Evolutionary conservation across 306 rosid genomes (phyloP).

Genomic region (Leucaena leucocephala): DNA sequence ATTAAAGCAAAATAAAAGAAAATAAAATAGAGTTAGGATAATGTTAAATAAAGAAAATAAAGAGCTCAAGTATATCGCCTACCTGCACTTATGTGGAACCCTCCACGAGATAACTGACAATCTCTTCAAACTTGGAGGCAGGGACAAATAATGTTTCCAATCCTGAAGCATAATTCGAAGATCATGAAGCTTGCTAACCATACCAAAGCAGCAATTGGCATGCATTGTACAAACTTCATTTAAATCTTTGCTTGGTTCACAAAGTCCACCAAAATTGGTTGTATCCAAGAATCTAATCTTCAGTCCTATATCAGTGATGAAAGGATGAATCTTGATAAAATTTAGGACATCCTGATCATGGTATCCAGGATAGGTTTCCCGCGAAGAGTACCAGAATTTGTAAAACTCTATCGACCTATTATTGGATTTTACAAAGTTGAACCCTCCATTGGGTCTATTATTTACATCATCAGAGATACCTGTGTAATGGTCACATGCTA

Average conservation of each 20-base stretch:
- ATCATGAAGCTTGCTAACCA: conserved; percentile 87
- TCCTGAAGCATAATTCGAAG: conserved; percentile 82
- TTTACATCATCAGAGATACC: conserved; percentile 66
- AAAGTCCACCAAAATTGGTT: conserved; percentile 88
- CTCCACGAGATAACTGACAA: conserved; percentile 69
- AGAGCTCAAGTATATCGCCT: conserved; percentile 24
- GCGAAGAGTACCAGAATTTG: conserved; percentile 80
- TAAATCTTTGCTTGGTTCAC: conserved; percentile 94
- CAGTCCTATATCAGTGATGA: conserved; percentile 56
- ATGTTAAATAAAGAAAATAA: conserved; percentile 16
- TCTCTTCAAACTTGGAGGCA: conserved; percentile 68
- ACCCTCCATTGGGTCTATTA: conserved; percentile 95
- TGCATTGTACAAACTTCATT: conserved; percentile 96
- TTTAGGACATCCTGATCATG: conserved; percentile 99
- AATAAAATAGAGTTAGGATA: conserved; percentile 27
- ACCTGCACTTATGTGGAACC: conserved; percentile 94
- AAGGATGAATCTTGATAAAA: conserved; percentile 71
- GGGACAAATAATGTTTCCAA: conserved; percentile 77
- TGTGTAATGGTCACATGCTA: conserved; percentile 86
- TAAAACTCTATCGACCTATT: conserved; percentile 83
- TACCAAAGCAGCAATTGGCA: conserved; percentile 90
- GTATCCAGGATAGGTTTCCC: conserved; percentile 71
- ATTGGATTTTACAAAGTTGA: conserved; percentile 82
- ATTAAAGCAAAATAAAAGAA: conserved; percentile 11
- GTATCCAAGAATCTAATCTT: conserved; percentile 88